Conservation (phyloP, 306 rosid species). For the Inga laurina region DNA sequence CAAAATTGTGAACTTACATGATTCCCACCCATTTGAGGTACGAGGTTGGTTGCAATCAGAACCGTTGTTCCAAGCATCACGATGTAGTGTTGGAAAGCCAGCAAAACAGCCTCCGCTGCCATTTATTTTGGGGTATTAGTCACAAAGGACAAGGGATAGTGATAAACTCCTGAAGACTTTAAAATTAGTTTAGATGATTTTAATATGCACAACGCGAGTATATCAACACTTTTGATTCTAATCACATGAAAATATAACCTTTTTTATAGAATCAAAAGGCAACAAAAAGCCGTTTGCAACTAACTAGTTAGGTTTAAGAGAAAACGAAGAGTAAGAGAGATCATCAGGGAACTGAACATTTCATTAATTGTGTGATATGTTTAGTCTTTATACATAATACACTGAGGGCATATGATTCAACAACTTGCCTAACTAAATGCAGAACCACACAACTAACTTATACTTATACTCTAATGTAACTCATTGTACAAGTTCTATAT, state of each 20-base stretch:
- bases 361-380: neutral
- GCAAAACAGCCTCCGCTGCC: slow-evolving; percentile 66
- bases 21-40: slow-evolving; percentile 86
- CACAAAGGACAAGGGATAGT: neutral
- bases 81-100: slow-evolving; percentile 93
- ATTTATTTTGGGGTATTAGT: slow-evolving; percentile 3
- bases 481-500: neutral
- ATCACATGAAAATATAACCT: slow-evolving; percentile 24
- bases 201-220: neutral
- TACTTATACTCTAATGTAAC: neutral
- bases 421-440: no score
- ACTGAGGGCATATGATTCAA: neutral
- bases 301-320: neutral
- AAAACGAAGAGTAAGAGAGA: neutral
- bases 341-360: neutral
- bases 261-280: slow-evolving; percentile 37
- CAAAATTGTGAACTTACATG: slow-evolving; percentile 55
- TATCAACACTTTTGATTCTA: neutral
- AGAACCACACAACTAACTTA: no score
- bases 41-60: slow-evolving; percentile 67
- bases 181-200: slow-evolving; percentile 13
- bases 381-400: neutral
- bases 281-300: slow-evolving; percentile 35
- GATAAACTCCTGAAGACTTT: slow-evolving; percentile 3
- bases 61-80: slow-evolving; percentile 97